Base-by-base conservation (phyloP, 169 alveolate species). In the Eimeria brunetti region DNA sequence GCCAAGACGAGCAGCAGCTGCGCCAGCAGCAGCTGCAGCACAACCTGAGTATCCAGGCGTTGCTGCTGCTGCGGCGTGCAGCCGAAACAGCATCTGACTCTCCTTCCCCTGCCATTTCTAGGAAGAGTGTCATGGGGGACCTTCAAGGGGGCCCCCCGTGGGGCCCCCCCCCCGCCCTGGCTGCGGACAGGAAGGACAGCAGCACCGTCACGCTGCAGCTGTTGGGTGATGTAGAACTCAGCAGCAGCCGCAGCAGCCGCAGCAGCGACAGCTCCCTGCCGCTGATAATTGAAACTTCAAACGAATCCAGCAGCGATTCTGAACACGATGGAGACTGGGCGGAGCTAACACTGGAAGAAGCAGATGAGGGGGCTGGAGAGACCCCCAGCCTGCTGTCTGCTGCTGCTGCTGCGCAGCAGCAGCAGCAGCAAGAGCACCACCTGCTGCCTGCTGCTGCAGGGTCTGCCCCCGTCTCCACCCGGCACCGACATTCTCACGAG, bases 241-340 rank as follows among this genome's bases (percentile, higher is more conserved):
- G 88, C 88, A 80, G 88, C 88, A 80, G 88, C 88, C 20, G 86
- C 86, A 76, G 86, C 86, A 76, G 86, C 86, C 18, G 62, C 62
- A 44, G 88, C 69, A 80, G 88, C 30, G 46, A 53, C 69, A 80
- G 88, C 8, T 46, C 67, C 5, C 67, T 80, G 24, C 88, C 88
- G 38, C 24, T 80, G 60, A 80, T 80, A 44, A 51, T 80, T 24
- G 88, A 80, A 22, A 46, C 88, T 22, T 80, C 88, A n/a, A 80
- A 53, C 9, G 88, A 80, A 22, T 46, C 44, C 44, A 46, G 49
- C 46, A 80, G 67, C 69, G 88, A 80, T 11, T 80, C 88, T 11
- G 88, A 80, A 27, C 67, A 20, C n/a, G 88, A 80, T 44, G 88
- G 36, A 6, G 88, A 51, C 46, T 80, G 88, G 88, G 88, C 88